Evolutionary conservation across 306 rosid genomes (phyloP).

Genomic region (Cicer pinnatifidum): DNA sequence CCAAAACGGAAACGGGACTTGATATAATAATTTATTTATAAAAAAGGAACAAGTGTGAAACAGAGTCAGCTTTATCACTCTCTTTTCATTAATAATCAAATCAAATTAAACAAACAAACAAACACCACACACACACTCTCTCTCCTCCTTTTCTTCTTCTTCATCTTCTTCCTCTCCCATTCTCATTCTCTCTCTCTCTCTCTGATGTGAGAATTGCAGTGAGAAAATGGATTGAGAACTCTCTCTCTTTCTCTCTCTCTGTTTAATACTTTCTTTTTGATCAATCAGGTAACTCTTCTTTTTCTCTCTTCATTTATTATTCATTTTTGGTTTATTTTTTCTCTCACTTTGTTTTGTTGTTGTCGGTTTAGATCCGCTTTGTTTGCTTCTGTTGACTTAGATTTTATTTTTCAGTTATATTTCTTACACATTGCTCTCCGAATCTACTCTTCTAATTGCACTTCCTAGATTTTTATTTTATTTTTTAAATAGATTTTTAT

Average conservation of each 20-base stretch:
- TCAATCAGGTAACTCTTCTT: conserved; percentile 38
- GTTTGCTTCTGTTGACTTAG: neutral
- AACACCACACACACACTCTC: neutral
- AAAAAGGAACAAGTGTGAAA: conserved; percentile 1
- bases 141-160: neutral
- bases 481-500: too few relatives aligned
- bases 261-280: conserved; percentile 19
- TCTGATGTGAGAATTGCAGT: conserved; percentile 27
- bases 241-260: neutral
- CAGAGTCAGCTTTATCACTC: conserved; percentile 26
- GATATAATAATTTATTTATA: neutral
- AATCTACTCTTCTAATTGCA: conserved; percentile 7
- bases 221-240: conserved; percentile 39
- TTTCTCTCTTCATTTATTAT: neutral
- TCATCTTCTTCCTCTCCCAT: conserved; percentile 18
- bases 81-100: conserved; percentile 7
- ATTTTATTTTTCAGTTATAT: neutral
- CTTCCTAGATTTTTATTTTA: neutral
- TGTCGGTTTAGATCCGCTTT: conserved; percentile 49
- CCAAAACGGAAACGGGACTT: conserved; percentile 37
- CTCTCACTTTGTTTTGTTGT: conserved; percentile 35
- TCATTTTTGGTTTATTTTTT: neutral
- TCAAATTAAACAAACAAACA: neutral
- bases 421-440: conserved; percentile 18
- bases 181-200: conserved; percentile 28